A percentile compares a stretch with the other conserved stretches of the same genome.
Conservation (phyloP, 73 alveolate genomes). For the Symbiodinium pilosum region DNA sequence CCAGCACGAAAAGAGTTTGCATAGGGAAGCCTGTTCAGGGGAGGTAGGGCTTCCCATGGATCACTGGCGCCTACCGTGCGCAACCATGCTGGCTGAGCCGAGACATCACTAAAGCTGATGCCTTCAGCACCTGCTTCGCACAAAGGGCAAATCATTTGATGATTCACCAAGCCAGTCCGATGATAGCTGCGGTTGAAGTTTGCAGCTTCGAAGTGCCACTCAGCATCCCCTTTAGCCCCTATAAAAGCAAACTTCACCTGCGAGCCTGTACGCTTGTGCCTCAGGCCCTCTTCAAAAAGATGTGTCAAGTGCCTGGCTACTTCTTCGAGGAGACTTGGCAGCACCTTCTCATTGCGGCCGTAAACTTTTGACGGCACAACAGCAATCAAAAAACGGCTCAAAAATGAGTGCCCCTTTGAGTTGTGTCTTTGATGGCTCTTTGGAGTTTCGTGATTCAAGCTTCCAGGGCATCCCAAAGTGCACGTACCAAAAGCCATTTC, state of each 20-base stretch:
- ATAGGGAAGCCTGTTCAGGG: neutral
- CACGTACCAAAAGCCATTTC: neutral
- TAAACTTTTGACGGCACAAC: neutral
- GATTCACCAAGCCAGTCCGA: neutral
- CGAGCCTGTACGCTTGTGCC: neutral
- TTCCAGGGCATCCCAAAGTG: neutral
- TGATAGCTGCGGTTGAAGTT: neutral
- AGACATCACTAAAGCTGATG: neutral
- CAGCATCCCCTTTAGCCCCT: conserved; percentile 41
- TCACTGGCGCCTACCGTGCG: neutral
- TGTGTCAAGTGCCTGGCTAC: neutral
- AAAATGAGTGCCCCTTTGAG: neutral
- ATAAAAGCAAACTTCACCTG: neutral
- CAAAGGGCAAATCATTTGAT: neutral
- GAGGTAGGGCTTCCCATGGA: neutral
- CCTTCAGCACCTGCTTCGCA: neutral
- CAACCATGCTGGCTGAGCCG: conserved; percentile 11
- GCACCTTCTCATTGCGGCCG: neutral
- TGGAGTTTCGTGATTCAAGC: neutral
- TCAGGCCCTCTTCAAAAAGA: neutral
- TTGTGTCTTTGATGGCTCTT: neutral
- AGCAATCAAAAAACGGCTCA: conserved; percentile 9
- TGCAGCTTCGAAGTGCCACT: conserved; percentile 17
- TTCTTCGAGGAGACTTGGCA: neutral
- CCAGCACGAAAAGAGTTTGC: neutral